Conservation (phyloP, 2,329 filamentous ascomycete genomes). For the Lachnellula occidentalis region DNA sequence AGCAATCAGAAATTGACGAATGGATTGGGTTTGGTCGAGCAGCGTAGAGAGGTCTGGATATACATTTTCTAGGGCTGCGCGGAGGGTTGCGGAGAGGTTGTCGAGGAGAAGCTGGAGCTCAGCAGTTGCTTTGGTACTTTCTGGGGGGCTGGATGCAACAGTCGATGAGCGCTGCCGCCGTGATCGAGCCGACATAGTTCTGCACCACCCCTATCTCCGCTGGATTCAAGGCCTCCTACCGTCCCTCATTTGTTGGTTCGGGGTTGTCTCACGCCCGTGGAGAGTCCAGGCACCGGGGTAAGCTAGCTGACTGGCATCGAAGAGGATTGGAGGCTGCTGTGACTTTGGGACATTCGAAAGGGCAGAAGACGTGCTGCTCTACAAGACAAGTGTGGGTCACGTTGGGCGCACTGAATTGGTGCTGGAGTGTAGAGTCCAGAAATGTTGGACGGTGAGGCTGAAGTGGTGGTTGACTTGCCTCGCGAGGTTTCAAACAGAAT, state of each 20-base stretch:
- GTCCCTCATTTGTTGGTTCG: constrained; percentile 22
- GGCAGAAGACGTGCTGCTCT: background rate
- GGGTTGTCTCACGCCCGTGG: constrained; percentile 15
- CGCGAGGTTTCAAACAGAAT: constrained; percentile 11
- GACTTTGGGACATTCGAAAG: background rate
- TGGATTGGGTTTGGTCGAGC: constrained; percentile 25
- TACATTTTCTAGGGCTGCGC: constrained; percentile 12
- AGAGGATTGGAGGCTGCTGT: background rate
- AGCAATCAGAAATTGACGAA: constrained; percentile 33
- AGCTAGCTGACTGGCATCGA: constrained; percentile 17
- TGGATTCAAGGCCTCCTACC: constrained; percentile 13
- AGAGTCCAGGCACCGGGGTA: constrained; percentile 18
- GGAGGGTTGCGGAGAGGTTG: constrained; percentile 33
- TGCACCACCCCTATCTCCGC: constrained; percentile 28
- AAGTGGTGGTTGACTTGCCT: constrained; percentile 8
- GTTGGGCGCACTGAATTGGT: background rate
- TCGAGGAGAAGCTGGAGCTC: constrained; percentile 52
- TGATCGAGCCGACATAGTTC: constrained; percentile 46
- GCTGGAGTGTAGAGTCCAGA: background rate
- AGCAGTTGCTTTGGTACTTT: constrained; percentile 55
- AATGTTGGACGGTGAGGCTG: constrained; percentile 16
- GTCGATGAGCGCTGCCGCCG: constrained; percentile 61
- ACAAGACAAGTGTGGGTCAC: background rate
- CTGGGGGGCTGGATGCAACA: constrained; percentile 49
- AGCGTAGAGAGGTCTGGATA: constrained; percentile 32